Percentiles rank a stretch among this genome's conserved stretches.
Evolutionary conservation across 2,329 filamentous ascomycete species (phyloP).

Genomic region (Aureobasidium sp.): DNA sequence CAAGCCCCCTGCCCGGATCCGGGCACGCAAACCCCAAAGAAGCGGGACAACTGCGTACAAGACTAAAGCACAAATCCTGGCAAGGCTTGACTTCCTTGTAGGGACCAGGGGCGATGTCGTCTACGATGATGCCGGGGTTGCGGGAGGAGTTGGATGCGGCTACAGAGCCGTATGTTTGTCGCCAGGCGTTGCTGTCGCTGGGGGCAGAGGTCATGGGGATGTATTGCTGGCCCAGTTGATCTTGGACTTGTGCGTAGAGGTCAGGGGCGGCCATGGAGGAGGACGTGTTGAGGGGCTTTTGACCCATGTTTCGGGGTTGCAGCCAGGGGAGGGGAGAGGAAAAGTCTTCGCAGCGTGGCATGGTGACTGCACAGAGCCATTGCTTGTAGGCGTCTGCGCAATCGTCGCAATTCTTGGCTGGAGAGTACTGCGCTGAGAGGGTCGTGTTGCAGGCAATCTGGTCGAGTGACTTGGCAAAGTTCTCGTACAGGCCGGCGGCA

Average conservation of each 20-base stretch:
- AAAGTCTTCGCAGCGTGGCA: slow-evolving; percentile 88
- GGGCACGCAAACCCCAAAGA: slow-evolving; percentile 72
- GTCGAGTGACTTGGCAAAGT: slow-evolving; percentile 74
- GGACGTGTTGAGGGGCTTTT: slow-evolving; percentile 25
- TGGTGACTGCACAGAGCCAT: slow-evolving; percentile 90
- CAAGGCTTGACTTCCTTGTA: slow-evolving; percentile 93
- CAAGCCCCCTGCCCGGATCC: slow-evolving; percentile 37
- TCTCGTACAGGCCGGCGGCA: slow-evolving; percentile 60
- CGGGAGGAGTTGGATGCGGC: slow-evolving; percentile 29
- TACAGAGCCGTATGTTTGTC: slow-evolving; percentile 27
- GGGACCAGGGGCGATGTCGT: slow-evolving; percentile 67
- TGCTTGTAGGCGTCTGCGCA: slow-evolving; percentile 78
- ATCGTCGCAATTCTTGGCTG: slow-evolving; percentile 67
- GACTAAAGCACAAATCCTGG: slow-evolving; percentile 75
- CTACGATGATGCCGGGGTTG: slow-evolving; percentile 57
- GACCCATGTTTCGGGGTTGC: slow-evolving; percentile 63
- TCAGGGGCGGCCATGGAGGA: slow-evolving; percentile 12
- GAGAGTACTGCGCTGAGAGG: slow-evolving; percentile 68
- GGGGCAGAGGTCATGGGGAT: slow-evolving; percentile 30
- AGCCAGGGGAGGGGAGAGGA: slow-evolving; percentile 50
- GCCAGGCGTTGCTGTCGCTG: slow-evolving; percentile 26
- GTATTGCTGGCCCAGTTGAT: slow-evolving; percentile 24
- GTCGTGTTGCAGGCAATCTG: slow-evolving; percentile 80
- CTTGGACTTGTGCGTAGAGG: slow-evolving; percentile 1
- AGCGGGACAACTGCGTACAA: slow-evolving; percentile 80